Conservation (phyloP, 2,329 filamentous ascomycete genomes). For the Colletotrichum sp. region DNA sequence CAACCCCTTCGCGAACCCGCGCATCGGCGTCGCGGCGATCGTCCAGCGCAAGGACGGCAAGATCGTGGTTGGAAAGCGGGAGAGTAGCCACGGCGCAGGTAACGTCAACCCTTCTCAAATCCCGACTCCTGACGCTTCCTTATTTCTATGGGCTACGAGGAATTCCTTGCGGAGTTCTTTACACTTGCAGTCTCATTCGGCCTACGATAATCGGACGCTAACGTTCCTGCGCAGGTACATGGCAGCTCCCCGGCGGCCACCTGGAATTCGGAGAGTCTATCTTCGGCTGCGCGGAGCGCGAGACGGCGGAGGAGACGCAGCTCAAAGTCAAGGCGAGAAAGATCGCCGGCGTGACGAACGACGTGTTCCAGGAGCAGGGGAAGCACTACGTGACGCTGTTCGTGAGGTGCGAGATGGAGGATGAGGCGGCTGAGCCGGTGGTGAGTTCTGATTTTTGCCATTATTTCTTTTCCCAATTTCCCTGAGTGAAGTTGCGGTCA, state of each 20-base stretch:
- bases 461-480: neutral
- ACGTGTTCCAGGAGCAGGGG: slow-evolving; percentile 60
- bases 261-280: slow-evolving; percentile 72
- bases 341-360: slow-evolving; percentile 69
- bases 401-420: slow-evolving; percentile 56
- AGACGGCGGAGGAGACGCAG: slow-evolving; percentile 74
- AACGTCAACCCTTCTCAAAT: neutral
- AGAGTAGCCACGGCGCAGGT: slow-evolving; percentile 56
- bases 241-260: slow-evolving; percentile 77
- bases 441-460: slow-evolving; percentile 37
- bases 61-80: slow-evolving; percentile 52
- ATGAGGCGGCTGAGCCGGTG: slow-evolving; percentile 54
- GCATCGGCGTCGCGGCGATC: slow-evolving; percentile 55
- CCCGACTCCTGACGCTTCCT: neutral
- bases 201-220: neutral
- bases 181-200: neutral
- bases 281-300: slow-evolving; percentile 67
- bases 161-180: neutral
- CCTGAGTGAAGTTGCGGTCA: no score
- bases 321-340: slow-evolving; percentile 57
- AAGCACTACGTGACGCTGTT: slow-evolving; percentile 82
- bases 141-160: neutral
- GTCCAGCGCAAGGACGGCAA: slow-evolving; percentile 47
- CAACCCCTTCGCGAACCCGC: slow-evolving; percentile 29
- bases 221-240: slow-evolving; percentile 51